A percentile compares a stretch with the other conserved stretches of the same genome.
Evolutionary conservation across 2,329 filamentous ascomycete genomes (phyloP).

Genomic region (Fonsecaea nubica): DNA sequence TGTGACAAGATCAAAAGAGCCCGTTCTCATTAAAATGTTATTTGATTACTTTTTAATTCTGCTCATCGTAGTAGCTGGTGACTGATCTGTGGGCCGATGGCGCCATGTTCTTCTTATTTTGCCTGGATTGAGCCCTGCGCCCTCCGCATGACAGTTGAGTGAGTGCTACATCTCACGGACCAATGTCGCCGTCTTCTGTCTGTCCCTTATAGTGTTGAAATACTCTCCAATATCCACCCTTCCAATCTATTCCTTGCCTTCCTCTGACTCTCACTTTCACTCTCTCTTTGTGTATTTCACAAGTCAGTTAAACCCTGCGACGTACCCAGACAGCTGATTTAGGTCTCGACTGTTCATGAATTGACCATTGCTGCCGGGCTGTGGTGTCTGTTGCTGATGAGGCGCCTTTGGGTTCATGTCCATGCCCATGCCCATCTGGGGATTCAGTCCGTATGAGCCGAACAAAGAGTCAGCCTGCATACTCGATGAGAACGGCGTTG

Average conservation of each 20-base stretch:
- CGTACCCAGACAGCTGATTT: conserved; percentile 32
- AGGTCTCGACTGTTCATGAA: conserved; percentile 35
- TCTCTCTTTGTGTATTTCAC: neutral
- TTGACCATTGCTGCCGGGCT: conserved; percentile 10
- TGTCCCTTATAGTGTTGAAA: conserved; percentile 1
- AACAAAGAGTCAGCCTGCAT: conserved; percentile 29
- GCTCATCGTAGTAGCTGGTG: neutral
- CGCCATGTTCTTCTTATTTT: neutral
- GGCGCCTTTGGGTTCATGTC: conserved; percentile 11
- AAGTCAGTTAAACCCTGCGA: conserved; percentile 31
- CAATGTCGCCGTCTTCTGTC: neutral
- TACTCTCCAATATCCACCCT: neutral
- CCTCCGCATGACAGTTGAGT: conserved; percentile 7
- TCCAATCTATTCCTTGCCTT: neutral
- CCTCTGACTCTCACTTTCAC: too few species aligned
- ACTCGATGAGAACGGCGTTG: conserved; percentile 28
- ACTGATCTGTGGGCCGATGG: neutral
- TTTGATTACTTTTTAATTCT: conserved; percentile 3
- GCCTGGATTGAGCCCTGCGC: conserved; percentile 5
- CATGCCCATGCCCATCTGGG: conserved; percentile 19
- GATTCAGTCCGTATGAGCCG: conserved; percentile 24
- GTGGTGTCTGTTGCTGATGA: conserved; percentile 15
- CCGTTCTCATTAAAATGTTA: neutral
- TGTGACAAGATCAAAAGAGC: neutral
- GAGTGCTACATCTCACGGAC: neutral